Evolutionary conservation across 1,284 basidiomycete species (phyloP).

Genomic region (Irpex sp.): DNA sequence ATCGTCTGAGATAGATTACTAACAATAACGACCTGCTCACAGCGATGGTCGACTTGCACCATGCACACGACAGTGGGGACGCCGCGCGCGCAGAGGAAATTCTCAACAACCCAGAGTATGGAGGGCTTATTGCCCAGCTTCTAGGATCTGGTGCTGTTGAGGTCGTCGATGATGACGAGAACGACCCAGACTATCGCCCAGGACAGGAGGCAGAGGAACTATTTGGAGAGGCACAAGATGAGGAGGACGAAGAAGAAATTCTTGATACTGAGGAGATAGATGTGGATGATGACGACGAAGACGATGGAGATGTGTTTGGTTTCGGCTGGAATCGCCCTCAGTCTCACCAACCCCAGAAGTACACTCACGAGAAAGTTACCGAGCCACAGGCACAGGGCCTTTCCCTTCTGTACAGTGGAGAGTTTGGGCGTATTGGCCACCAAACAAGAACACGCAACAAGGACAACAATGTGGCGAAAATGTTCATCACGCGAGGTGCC

Average conservation of each 20-base stretch:
- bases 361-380: slow-evolving; percentile 31
- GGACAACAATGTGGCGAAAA: slow-evolving; percentile 39
- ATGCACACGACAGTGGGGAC: neutral
- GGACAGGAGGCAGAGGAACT: neutral
- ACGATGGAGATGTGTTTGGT: slow-evolving; percentile 32
- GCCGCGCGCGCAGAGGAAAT: neutral
- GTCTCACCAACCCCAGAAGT: neutral
- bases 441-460: slow-evolving; percentile 36
- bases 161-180: slow-evolving; percentile 7
- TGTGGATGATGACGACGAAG: slow-evolving; percentile 34
- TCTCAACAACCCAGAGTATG: neutral
- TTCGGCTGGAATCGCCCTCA: slow-evolving; percentile 8
- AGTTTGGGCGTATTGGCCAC: slow-evolving; percentile 71
- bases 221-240: slow-evolving; percentile 2
- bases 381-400: slow-evolving; percentile 71
- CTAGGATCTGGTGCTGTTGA: slow-evolving; percentile 3
- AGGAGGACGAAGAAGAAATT: slow-evolving; percentile 13
- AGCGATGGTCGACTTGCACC: slow-evolving; percentile 13
- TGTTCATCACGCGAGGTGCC: slow-evolving; percentile 38
- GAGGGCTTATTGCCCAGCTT: slow-evolving; percentile 1
- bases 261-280: slow-evolving; percentile 20
- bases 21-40: neutral
- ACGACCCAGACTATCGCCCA: neutral
- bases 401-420: slow-evolving; percentile 71
- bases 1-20: neutral